These are phyloP conservation scores for Musa schizocarpa DNA, from an alignment of 176 grass and related monocot genomes.

Conservation along the genomic window DNA sequence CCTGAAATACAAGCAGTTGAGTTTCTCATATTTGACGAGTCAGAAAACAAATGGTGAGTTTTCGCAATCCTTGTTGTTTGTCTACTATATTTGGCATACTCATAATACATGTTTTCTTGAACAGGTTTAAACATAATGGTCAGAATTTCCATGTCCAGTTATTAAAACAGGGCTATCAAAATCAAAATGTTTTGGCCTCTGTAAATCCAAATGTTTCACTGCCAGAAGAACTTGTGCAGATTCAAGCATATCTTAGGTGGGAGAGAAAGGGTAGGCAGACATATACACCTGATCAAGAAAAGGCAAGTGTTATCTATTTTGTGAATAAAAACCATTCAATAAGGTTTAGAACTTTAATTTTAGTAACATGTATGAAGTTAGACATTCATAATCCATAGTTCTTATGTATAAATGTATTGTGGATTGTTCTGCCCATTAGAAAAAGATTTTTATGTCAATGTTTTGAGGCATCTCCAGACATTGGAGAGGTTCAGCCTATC, in stretches of 20 bases:
- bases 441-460: neutral
- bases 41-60: slow-evolving; percentile 76
- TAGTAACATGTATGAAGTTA: neutral
- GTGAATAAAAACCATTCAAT: slow-evolving; percentile 1
- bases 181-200: slow-evolving; percentile 30
- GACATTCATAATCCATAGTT: neutral
- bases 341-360: neutral
- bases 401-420: neutral
- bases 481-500: neutral
- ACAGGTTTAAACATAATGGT: slow-evolving; percentile 85
- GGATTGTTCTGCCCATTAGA: neutral
- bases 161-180: slow-evolving; percentile 16
- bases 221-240: slow-evolving; percentile 93
- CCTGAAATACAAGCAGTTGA: slow-evolving; percentile 66
- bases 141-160: slow-evolving; percentile 82
- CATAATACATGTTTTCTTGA: neutral
- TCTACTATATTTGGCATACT: neutral
- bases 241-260: slow-evolving; percentile 94
- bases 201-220: slow-evolving; percentile 38
- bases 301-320: slow-evolving; percentile 30
- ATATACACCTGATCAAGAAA: slow-evolving; percentile 86
- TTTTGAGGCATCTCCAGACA: neutral
- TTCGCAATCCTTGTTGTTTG: neutral
- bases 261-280: slow-evolving; percentile 87
- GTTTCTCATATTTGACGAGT: slow-evolving; percentile 71